Evolutionary conservation across 2,329 filamentous ascomycete genomes (phyloP).

Genomic region (Diaporthe citriasiana): DNA sequence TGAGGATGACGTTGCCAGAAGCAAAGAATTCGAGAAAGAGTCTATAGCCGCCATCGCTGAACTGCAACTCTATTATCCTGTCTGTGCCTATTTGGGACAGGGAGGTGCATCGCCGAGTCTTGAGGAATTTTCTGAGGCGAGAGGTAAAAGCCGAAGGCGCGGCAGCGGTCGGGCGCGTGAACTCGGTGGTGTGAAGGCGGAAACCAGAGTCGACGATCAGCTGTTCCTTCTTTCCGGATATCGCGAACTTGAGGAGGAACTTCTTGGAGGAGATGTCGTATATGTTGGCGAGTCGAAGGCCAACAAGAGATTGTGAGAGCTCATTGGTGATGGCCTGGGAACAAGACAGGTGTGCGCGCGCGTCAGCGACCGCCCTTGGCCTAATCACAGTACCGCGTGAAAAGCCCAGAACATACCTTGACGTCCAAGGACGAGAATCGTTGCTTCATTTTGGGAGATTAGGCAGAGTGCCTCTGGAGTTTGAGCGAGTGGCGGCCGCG

Average conservation of each 20-base stretch:
- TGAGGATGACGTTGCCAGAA: constrained; percentile 93
- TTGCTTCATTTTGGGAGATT: constrained; percentile 75
- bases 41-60: constrained; percentile 90
- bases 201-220: constrained; percentile 95
- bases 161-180: constrained; percentile 87
- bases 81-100: constrained; percentile 93
- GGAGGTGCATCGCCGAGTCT: constrained; percentile 85
- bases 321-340: constrained; percentile 91
- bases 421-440: constrained; percentile 85
- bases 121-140: constrained; percentile 87
- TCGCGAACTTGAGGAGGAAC: constrained; percentile 94
- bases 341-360: neutral
- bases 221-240: constrained; percentile 89
- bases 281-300: constrained; percentile 89
- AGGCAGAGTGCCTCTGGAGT: neutral
- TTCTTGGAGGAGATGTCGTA: constrained; percentile 98
- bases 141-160: constrained; percentile 89
- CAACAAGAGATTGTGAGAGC: constrained; percentile 81
- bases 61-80: constrained; percentile 90
- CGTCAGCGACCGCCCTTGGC: neutral
- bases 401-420: constrained; percentile 63
- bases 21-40: constrained; percentile 97
- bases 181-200: constrained; percentile 93
- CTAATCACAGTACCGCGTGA: neutral
- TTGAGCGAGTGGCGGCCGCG: neutral